Evolutionary conservation across 108 stramenopile species (phyloP).

Genomic region (Cyclotella choctawhatcheeana): DNA sequence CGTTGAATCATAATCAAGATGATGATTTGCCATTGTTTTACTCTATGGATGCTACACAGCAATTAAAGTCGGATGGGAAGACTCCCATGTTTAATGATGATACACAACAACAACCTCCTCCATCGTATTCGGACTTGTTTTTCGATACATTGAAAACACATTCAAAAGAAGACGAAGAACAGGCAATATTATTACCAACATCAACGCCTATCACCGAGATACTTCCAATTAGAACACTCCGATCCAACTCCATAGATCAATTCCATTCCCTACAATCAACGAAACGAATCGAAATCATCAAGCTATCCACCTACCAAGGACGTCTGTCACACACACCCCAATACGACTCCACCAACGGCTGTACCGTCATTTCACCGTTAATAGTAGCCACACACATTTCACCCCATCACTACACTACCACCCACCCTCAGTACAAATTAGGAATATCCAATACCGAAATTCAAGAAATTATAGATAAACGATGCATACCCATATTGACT

Average conservation of each 20-base stretch:
- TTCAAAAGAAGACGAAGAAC: no score
- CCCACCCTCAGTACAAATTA: constrained; percentile 36
- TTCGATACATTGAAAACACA: constrained; percentile 34
- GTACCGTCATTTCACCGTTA: constrained; percentile 87
- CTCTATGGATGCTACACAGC: constrained; percentile 33
- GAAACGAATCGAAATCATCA: constrained; percentile 65
- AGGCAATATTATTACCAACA: constrained; percentile 12
- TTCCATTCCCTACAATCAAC: constrained; percentile 47
- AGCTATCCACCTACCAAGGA: constrained; percentile 83
- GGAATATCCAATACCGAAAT: constrained; percentile 65
- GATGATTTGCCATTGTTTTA: constrained; percentile 29
- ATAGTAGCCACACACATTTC: constrained; percentile 63
- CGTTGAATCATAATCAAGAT: constrained; percentile 30
- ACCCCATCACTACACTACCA: constrained; percentile 20
- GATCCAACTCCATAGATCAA: constrained; percentile 8
- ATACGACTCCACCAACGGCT: constrained; percentile 84
- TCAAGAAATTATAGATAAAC: constrained; percentile 71
- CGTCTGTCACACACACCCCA: constrained; percentile 42
- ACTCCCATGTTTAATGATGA: constrained; percentile 43
- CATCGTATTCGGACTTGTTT: constrained; percentile 42
- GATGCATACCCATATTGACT: constrained; percentile 67
- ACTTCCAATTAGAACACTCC: constrained; percentile 26
- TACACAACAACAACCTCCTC: no score
- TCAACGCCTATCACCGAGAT: constrained; percentile 19
- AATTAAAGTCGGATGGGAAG: constrained; percentile 49